Evolutionary conservation across 2,329 filamentous ascomycete genomes (phyloP).

Genomic region (Ceratocystiopsis minuta): DNA sequence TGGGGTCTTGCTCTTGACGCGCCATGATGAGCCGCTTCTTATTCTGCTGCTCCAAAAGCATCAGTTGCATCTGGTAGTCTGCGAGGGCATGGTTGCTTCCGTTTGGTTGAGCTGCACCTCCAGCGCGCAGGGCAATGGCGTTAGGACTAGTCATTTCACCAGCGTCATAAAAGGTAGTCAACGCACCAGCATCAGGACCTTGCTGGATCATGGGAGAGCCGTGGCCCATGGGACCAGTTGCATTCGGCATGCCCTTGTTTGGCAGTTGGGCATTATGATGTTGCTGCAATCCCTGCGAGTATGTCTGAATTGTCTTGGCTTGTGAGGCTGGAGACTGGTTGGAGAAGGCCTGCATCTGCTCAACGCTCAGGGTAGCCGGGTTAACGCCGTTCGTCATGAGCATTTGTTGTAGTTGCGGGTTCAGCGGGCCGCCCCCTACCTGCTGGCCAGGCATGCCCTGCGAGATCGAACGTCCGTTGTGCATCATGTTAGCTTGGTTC

Average conservation of each 20-base stretch:
- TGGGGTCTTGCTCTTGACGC: constrained; percentile 57
- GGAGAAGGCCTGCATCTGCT: constrained; percentile 53
- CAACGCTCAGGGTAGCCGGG: constrained; percentile 50
- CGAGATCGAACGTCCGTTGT: constrained; percentile 49
- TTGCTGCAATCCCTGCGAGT: constrained; percentile 68
- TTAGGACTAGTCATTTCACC: constrained; percentile 32
- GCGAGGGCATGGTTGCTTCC: constrained; percentile 64
- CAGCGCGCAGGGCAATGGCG: constrained; percentile 39
- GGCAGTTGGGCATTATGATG: constrained; percentile 69
- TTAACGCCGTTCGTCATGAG: constrained; percentile 56
- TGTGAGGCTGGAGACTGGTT: constrained; percentile 40
- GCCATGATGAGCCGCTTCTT: constrained; percentile 77
- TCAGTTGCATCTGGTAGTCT: constrained; percentile 80
- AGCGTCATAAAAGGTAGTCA: constrained; percentile 45
- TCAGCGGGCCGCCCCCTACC: constrained; percentile 35
- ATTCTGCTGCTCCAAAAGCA: constrained; percentile 68
- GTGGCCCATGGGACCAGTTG: constrained; percentile 52
- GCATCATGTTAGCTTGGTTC: constrained; percentile 51
- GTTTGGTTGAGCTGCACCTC: constrained; percentile 12
- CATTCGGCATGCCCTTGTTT: constrained; percentile 62
- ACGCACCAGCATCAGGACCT: constrained; percentile 44
- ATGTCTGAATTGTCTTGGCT: constrained; percentile 72
- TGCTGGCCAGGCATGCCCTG: constrained; percentile 58
- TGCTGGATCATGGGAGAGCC: constrained; percentile 68
- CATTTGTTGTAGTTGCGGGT: constrained; percentile 38